Base-by-base conservation (phyloP, 169 alveolate species). In the Plasmodium billcollinsi region DNA sequence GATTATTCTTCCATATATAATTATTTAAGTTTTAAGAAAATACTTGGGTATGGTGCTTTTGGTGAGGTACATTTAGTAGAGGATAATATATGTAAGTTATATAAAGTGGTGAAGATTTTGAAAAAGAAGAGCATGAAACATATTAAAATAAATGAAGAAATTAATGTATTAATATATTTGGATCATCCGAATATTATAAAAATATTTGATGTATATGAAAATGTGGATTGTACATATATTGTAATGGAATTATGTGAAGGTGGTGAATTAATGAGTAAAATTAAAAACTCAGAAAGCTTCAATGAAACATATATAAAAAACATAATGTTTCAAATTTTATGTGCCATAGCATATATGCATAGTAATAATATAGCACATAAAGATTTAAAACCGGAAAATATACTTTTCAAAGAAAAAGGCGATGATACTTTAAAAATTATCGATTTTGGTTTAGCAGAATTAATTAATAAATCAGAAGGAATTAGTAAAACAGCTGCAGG, bases 241-340 rank as follows among this genome's bases (percentile, higher is more conserved):
- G 98, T 97, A 61, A 96, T 97, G 98, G 99, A 97, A 90, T 94
- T 96, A 69, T 96, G 98, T 72, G 88, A 93, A n/a, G 99, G 99
- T 14, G 99, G 99, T 29, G 99, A 99, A 94, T 96, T 99, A 56
- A 98, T 99, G 88, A 99, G 97, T 80, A 96, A 98, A 83, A 98
- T 98, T 39, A 95, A 94, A 9, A 97, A 95, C 49, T 95, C 93
- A 33, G 98, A 97, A 65, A 94, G 94, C 50, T 96, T 97, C 78
- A 91, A 95, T 26, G 99, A 98, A 88, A 93, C 88, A 65, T 96
- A 97, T 83, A 97, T 97, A 52, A 97, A 99, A 8, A 93, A 93
- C 80, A 93, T 98, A 65, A 97, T 97, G 98, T 89, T 97, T 66
- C 99, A 98, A 85, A 83, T 98, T 43, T 90, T 97, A 88, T 94